Evolutionary conservation across 192 early-diverging fungal genomes (phyloP).

Genomic region (Mortierella alpina): DNA sequence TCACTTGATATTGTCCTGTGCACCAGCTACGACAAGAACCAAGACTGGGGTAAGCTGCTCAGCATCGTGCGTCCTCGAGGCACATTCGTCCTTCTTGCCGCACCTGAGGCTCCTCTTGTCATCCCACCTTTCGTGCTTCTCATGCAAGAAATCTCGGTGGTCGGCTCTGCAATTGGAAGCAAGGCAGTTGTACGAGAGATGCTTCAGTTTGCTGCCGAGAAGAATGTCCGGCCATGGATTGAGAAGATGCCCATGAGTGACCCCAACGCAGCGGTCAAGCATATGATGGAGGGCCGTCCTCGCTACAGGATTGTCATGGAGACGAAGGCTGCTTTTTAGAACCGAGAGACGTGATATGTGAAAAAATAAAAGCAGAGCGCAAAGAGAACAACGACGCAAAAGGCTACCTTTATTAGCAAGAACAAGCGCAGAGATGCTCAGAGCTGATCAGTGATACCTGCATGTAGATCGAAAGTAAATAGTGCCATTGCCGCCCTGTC

Average conservation of each 20-base stretch:
- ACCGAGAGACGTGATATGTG: no score
- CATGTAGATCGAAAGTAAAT: no score
- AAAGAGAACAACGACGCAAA: no score
- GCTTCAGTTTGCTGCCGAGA: conserved; percentile 73
- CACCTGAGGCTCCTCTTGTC: conserved; percentile 67
- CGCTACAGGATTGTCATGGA: conserved; percentile 80
- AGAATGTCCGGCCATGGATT: conserved; percentile 72
- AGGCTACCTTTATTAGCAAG: no score
- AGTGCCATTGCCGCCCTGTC: no score
- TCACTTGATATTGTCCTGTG: conserved; percentile 52
- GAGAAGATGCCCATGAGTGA: conserved; percentile 72
- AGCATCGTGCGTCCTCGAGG: conserved; percentile 65
- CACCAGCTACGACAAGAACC: conserved; percentile 40
- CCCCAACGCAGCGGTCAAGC: conserved; percentile 70
- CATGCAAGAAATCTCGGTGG: conserved; percentile 60
- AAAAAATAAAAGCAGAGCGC: no score
- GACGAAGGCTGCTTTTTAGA: conserved; percentile 57
- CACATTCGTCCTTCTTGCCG: conserved; percentile 71
- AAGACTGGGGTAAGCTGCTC: conserved; percentile 61
- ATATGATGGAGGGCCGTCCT: conserved; percentile 69
- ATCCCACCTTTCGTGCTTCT: conserved; percentile 57
- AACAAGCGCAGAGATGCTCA: no score
- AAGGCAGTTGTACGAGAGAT: conserved; percentile 68
- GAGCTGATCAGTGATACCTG: no score
- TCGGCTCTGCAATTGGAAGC: conserved; percentile 77